phyloP scores from a whole-genome alignment of 1,284 basidiomycete species.

The Pseudozyma flocculosa region DNA sequence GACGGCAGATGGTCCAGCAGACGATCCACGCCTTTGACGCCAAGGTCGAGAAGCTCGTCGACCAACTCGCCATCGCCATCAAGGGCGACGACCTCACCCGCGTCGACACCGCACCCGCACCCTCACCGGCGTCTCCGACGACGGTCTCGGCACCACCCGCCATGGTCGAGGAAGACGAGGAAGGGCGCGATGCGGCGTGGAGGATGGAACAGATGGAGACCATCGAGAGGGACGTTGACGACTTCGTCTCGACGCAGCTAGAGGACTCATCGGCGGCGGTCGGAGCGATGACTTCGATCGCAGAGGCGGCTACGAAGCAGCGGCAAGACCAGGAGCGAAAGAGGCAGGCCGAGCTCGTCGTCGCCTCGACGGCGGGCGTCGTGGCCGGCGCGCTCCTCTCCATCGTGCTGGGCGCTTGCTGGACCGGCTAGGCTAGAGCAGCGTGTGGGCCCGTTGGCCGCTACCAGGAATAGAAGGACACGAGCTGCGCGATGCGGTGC shows the following conservation, averaged over 20 bases:
- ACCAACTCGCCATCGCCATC: neutral
- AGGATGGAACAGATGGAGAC: too few relatives aligned
- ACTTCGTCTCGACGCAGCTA: too few relatives aligned
- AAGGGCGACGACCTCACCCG: too few relatives aligned
- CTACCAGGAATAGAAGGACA: too few relatives aligned
- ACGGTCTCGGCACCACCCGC: too few relatives aligned
- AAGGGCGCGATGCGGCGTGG: too few relatives aligned
- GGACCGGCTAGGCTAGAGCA: slow-evolving; percentile 2
- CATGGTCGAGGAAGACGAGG: too few relatives aligned
- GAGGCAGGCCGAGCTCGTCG: slow-evolving; percentile 5
- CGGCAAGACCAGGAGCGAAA: neutral
- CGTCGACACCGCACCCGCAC: too few relatives aligned
- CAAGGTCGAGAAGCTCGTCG: neutral
- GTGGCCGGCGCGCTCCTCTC: slow-evolving; percentile 25
- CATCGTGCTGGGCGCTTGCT: slow-evolving; percentile 27
- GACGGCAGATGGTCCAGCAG: slow-evolving; percentile 20
- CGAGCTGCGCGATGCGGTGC: too few relatives aligned
- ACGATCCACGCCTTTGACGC: slow-evolving; percentile 22
- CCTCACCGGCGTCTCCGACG: too few relatives aligned
- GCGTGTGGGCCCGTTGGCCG: too few relatives aligned
- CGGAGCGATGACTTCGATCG: neutral
- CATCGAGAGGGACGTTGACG: too few relatives aligned
- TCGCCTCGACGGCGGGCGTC: slow-evolving; percentile 27
- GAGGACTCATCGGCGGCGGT: neutral
- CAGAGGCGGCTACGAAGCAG: neutral